Evolutionary conservation across 768 basidiomycete species (phyloP), one percentile per base, ranked within the genome.

Genomic region (Tephrocybe sp.): DNA sequence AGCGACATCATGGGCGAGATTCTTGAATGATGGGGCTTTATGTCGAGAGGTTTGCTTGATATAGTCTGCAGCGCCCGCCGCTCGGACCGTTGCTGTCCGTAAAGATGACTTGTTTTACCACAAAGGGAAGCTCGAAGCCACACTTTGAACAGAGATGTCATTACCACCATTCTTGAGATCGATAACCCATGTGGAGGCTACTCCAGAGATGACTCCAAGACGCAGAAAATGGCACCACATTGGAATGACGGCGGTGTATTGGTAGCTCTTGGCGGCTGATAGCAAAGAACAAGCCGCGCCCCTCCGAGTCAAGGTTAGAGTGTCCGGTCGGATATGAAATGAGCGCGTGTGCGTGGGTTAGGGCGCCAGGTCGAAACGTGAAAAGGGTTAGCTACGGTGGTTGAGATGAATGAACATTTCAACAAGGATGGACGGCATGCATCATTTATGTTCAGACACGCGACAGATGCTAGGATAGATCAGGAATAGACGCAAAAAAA

Each of bases 281-380:
- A n/a, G n/a, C 27, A 29, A 42, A 18, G 36, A 19, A 8, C 8
- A 12, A 38, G 34, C 16, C 4, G 16, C 23, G 19, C 40, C 31
- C 16, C 13, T 40, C 42, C 2, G 7, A n/a, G 19, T 38, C 19
- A 6, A 12, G 11, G 9, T 21, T 21, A n/a, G 22, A 18, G 25
- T 15, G 16, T 38, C n/a, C 37, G n/a, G 10, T 40, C 49, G 54
- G 54, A 48, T 39, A 55, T 48, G 46, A 45, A 49, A 46, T 19
- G 25, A 27, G 29, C 55, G 48, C 52, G 33, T 38, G 46, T 27
- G 41, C 41, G 13, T 42, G 37, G 42, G 45, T 46, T 30, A 30
- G 42, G 53, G 30, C 49, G 48, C 46, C n/a, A 42, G 37, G 43
- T 46, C 37, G 41, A 43, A 53, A 53, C 29, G 21, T 41, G 33